Evolutionary conservation across 31 red algal genomes (phyloP).

Genomic region (Odonthalia washingtoniensis): DNA sequence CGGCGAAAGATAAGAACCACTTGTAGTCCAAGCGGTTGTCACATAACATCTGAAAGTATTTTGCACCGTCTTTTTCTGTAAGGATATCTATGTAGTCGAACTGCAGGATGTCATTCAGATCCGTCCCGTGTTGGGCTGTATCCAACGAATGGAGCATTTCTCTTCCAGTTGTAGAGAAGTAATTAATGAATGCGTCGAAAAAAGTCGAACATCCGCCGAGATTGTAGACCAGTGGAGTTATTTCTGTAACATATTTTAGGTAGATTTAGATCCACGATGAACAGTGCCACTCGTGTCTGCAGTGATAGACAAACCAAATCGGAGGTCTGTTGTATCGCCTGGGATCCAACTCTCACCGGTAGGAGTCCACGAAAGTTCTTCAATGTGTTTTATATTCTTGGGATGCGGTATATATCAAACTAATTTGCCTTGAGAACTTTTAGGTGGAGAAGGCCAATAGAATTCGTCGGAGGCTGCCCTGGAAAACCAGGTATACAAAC

Average conservation of each 20-base stretch:
- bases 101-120: slow-evolving; percentile 14
- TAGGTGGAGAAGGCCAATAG: background rate
- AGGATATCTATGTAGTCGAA: slow-evolving; percentile 13
- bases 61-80: background rate
- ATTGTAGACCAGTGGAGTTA: background rate
- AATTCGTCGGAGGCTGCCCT: background rate
- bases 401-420: background rate
- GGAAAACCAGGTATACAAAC: background rate
- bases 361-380: background rate
- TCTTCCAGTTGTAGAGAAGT: background rate
- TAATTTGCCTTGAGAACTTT: background rate
- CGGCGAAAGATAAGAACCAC: slow-evolving; percentile 4
- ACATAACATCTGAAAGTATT: background rate
- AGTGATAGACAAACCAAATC: slow-evolving; percentile 14
- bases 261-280: background rate
- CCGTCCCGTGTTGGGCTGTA: background rate
- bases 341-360: slow-evolving; percentile 34
- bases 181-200: background rate
- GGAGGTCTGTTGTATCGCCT: background rate
- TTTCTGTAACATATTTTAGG: background rate
- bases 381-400: background rate
- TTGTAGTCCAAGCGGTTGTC: background rate
- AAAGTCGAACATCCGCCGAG: background rate
- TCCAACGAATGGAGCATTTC: background rate
- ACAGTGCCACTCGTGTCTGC: slow-evolving; percentile 7